Percentiles rank a stretch among this genome's conserved stretches.
These are phyloP conservation scores for Xerocomus nothofagi DNA, from an alignment of 1,284 basidiomycete species.

Conservation along the genomic window DNA sequence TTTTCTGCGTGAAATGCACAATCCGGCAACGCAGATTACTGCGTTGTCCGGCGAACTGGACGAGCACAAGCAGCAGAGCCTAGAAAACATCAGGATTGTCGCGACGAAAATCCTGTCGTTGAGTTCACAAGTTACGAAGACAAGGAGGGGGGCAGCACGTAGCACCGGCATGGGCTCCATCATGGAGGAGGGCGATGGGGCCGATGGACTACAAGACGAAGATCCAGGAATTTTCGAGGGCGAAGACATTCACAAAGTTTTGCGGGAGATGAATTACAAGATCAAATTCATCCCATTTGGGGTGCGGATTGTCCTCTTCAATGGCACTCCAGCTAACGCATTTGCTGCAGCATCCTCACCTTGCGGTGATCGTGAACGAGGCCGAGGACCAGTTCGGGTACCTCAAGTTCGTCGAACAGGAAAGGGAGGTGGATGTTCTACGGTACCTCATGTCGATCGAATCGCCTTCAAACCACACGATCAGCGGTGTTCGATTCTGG, in stretches of 20 bases:
- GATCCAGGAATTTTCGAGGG: slow-evolving; percentile 3
- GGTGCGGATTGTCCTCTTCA: background rate
- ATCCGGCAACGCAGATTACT: background rate
- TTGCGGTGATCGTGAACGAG: background rate
- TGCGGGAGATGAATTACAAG: slow-evolving; percentile 6
- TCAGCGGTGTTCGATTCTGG: background rate
- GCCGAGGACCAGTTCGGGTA: background rate
- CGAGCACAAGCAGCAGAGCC: background rate
- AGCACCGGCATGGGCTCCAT: background rate
- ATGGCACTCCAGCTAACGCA: background rate
- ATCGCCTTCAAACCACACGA: slow-evolving; percentile 1
- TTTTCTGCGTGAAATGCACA: slow-evolving; percentile 10
- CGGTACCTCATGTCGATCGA: background rate
- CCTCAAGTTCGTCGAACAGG: background rate
- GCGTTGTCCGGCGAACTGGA: background rate
- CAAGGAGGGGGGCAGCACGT: background rate
- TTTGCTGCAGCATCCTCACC: background rate
- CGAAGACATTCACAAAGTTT: slow-evolving; percentile 7
- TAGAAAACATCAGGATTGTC: background rate
- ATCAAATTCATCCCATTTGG: background rate
- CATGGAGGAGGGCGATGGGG: accelerated
- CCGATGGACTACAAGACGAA: background rate
- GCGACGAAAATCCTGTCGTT: background rate
- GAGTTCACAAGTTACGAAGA: background rate
- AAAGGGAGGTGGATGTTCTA: background rate